phyloP scores from a whole-genome alignment of 345 rosid genomes.

The Corchorus olitorius region DNA sequence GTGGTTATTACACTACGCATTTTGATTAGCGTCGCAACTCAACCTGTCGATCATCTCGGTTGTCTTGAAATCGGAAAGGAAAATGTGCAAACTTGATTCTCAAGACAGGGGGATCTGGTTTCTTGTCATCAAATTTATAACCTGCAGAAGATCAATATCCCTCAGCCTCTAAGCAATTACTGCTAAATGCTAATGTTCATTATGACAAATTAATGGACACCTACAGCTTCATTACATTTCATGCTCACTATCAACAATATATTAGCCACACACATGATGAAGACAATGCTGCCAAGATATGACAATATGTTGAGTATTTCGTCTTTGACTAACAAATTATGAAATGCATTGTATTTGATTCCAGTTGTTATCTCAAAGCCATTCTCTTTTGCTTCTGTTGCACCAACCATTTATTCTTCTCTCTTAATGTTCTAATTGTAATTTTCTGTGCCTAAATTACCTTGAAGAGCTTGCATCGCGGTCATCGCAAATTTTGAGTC shows the following conservation, averaged over 20 bases:
- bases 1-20: not conserved
- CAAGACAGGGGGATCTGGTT: slow-evolving; percentile 39
- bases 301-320: not conserved
- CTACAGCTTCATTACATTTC: too few relatives aligned
- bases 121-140: slow-evolving; percentile 61
- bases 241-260: too few relatives aligned
- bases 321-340: too few relatives aligned
- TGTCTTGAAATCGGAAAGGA: slow-evolving; percentile 43
- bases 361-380: too few relatives aligned
- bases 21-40: slow-evolving; percentile 4
- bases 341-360: too few relatives aligned
- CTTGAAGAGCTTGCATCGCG: slow-evolving; percentile 66
- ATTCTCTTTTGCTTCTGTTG: not conserved
- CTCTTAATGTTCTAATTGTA: not conserved
- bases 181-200: not conserved
- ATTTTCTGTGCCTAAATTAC: slow-evolving; percentile 27
- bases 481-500: slow-evolving; percentile 52
- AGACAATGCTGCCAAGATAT: not conserved
- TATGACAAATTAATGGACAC: not conserved
- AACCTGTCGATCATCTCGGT: slow-evolving; percentile 20
- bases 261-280: too few relatives aligned
- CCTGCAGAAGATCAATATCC: slow-evolving; percentile 35
- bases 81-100: slow-evolving; percentile 50
- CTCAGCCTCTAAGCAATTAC: not conserved
- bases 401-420: not conserved